Evolutionary conservation across 202 grass and related monocot species (phyloP), one percentile per base, ranked within the genome.

Genomic region (Thinopyrum obtusiflorum): DNA sequence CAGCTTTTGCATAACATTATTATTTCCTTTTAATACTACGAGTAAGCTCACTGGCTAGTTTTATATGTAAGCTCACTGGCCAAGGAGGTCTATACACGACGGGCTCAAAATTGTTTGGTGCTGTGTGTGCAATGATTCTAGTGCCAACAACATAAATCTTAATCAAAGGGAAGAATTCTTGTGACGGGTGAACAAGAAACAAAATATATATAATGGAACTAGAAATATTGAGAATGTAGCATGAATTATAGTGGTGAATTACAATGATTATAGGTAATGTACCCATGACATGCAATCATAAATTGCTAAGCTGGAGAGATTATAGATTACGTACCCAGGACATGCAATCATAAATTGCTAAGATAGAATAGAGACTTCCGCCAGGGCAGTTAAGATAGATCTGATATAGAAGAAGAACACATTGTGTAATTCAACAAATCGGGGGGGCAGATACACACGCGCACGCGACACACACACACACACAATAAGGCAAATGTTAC

Each of bases 331-430:
- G 40, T 89, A 99, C 97, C 97, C 93, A 99, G 62, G 91, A 94
- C 97, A 99, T 99, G 79, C 97, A 99, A 83, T 99, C 97, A 11
- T 94, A 99, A 79, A 99, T 94, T 78, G 93, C 97, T 76, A 99
- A 85, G 82, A 92, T 93, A 17, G 93, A 94, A 81, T 96, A 96
- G 29, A 92, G 87, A 83, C 92, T 99, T 94, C 97, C 97, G 32
- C 97, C 93, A 67, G 88, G 87, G 61, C 92, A 96, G 80, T 99
- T 99, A 46, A 96, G 73, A 82, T 99, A 99, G 26, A 99, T 92
- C 97, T 99, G 68, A 47, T 17, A 91, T 88, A 84, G 60, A 25
- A 90, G 79, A 82, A 70, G 65, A 13, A 79, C 28, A 44, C 82
- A 68, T 59, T 7, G 1, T 15, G 23, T 83, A 23, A 83, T 77